Conservation (phyloP, 768 basidiomycete species). For the button mushroom (Agaricus bisporus) region DNA sequence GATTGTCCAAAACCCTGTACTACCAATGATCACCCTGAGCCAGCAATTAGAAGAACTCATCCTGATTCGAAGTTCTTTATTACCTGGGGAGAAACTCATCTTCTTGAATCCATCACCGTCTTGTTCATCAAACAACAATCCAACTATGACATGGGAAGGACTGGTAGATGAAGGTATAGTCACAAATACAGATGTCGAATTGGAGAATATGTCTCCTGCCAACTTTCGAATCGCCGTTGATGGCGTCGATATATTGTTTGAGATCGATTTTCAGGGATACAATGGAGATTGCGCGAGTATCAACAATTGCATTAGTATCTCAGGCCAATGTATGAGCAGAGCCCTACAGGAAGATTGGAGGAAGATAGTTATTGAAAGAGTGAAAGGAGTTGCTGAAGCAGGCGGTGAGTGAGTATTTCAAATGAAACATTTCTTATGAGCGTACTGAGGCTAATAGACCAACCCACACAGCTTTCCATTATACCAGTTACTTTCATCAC, state of each 20-base stretch:
- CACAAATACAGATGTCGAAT: background rate
- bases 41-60: conserved; percentile 45
- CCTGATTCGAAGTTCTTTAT: conserved; percentile 54
- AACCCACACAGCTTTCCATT: conserved; percentile 44
- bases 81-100: conserved; percentile 49
- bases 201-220: conserved; percentile 10
- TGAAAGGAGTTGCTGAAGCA: conserved; percentile 27
- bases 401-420: conserved; percentile 23
- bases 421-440: background rate
- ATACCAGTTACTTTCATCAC: conserved; percentile 51
- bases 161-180: background rate
- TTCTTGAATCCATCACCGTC: conserved; percentile 28
- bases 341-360: conserved; percentile 47
- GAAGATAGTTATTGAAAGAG: conserved; percentile 28
- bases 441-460: background rate
- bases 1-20: too few relatives aligned
- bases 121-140: background rate
- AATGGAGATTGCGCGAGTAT: conserved; percentile 6
- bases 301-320: conserved; percentile 21
- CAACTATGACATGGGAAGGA: conserved; percentile 7
- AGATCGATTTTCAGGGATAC: conserved; percentile 10
- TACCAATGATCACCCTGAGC: background rate
- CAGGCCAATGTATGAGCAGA: conserved; percentile 40
- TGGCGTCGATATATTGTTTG: conserved; percentile 3
- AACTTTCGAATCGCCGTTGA: conserved; percentile 9